Percentiles rank a stretch among this genome's conserved stretches.
Conservation (phyloP, 139 green algal genomes). For the Chlamydomonas sphaeroides region DNA sequence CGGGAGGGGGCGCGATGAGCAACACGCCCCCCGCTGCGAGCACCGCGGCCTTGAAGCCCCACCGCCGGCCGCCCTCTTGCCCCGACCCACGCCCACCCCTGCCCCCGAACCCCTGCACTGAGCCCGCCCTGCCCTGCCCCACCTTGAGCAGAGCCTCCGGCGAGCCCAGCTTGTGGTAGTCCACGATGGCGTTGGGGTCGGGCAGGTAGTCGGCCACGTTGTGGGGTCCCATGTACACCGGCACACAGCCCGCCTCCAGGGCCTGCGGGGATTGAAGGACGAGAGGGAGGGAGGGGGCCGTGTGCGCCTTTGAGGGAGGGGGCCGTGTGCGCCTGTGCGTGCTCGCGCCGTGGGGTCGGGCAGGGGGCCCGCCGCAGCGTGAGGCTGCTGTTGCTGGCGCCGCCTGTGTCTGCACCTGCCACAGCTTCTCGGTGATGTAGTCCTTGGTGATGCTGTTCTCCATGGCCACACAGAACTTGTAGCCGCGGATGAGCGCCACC, state of each 20-base stretch:
- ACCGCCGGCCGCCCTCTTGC: no score
- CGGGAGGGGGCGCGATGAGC: no score
- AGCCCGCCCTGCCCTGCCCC: neutral
- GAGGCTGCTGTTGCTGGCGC: no score
- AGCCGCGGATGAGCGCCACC: conserved; percentile 29
- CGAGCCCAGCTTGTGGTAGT: conserved; percentile 29
- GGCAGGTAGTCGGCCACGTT: conserved; percentile 47
- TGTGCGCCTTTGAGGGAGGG: no score
- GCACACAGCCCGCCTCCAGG: conserved; percentile 46
- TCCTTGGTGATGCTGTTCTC: conserved; percentile 49
- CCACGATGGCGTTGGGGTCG: conserved; percentile 23
- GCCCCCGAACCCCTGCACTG: no score
- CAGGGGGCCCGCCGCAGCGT: no score
- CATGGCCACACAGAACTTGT: conserved; percentile 47
- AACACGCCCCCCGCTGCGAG: no score
- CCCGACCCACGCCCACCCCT: no score
- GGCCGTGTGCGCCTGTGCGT: no score
- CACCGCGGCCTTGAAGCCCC: no score
- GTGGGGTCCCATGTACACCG: conserved; percentile 48
- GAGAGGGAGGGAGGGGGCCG: no score
- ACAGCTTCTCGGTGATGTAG: conserved; percentile 54
- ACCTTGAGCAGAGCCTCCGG: conserved; percentile 17
- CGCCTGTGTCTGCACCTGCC: conserved; percentile 36
- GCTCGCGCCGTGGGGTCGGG: no score
- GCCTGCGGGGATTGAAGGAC: neutral